Evolutionary conservation across 352 stramenopile genomes (phyloP).

Genomic region (Pythium apleroticum): DNA sequence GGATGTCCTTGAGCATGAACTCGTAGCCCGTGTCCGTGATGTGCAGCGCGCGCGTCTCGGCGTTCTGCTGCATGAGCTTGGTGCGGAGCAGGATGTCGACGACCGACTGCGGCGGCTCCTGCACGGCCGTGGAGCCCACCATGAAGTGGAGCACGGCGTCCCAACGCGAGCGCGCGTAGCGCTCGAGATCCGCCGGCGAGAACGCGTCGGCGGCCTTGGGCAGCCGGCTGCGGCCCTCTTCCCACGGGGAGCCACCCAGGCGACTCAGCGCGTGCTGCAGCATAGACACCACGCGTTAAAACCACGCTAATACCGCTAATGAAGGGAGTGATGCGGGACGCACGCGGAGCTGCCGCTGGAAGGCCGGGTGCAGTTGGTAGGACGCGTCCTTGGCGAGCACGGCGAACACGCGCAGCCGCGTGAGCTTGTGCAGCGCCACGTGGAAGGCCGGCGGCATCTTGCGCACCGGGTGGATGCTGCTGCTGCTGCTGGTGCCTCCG

Average conservation of each 20-base stretch:
- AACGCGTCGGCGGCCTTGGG: constrained; percentile 21
- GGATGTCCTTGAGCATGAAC: constrained; percentile 92
- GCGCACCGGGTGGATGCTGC: constrained; percentile 11
- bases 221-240: constrained; percentile 36
- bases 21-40: constrained; percentile 90
- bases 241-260: constrained; percentile 76
- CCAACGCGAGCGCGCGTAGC: constrained; percentile 37
- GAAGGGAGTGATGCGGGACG: too few relatives aligned
- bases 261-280: constrained; percentile 61
- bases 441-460: constrained; percentile 56
- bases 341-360: constrained; percentile 68
- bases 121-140: constrained; percentile 40
- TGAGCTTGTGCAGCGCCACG: constrained; percentile 53
- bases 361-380: constrained; percentile 51
- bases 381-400: constrained; percentile 32
- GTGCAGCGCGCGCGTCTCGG: constrained; percentile 65
- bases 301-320: too few relatives aligned
- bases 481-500: neutral
- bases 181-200: constrained; percentile 31
- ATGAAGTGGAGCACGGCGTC: constrained; percentile 49
- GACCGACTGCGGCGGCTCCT: constrained; percentile 32
- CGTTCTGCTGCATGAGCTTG: constrained; percentile 63
- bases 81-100: constrained; percentile 73
- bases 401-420: constrained; percentile 59
- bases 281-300: too few relatives aligned